Evolutionary conservation across 1,139 yeast genomes (phyloP).

Genomic region (Casaregolazyma suthepensis): DNA sequence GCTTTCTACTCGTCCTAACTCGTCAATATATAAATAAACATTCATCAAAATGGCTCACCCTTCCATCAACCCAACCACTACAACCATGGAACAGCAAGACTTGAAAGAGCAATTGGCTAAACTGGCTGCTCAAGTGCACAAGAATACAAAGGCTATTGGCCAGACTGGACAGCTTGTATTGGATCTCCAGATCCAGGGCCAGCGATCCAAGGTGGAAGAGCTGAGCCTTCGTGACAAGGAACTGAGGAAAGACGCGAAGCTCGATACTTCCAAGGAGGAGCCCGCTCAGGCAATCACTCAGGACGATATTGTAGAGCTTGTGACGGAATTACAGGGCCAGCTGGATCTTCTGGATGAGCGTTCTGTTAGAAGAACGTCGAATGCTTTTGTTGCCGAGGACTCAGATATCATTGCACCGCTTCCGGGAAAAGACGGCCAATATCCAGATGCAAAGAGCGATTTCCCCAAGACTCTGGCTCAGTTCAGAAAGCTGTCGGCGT

Average conservation of each 20-base stretch:
- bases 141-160: conserved; percentile 36
- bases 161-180: conserved; percentile 75
- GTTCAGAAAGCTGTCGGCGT: conserved; percentile 43
- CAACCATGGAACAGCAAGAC: conserved; percentile 2
- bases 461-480: conserved; percentile 60
- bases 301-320: conserved; percentile 78
- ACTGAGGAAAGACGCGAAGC: conserved; percentile 1
- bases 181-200: conserved; percentile 53
- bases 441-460: conserved; percentile 28
- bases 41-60: neutral
- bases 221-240: conserved; percentile 19
- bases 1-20: neutral
- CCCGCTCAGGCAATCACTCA: conserved; percentile 54
- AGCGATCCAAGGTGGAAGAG: conserved; percentile 27
- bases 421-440: conserved; percentile 70
- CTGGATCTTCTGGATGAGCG: conserved; percentile 47
- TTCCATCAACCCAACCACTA: neutral
- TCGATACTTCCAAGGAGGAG: conserved; percentile 6
- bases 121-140: conserved; percentile 28
- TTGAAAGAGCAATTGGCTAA: conserved; percentile 22
- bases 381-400: conserved; percentile 31
- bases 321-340: conserved; percentile 85
- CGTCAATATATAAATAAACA: neutral
- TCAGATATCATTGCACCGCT: conserved; percentile 46
- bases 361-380: conserved; percentile 31